Evolutionary conservation across 176 grass and related monocot genomes (phyloP).

Genomic region (Pontederia crassipes): DNA sequence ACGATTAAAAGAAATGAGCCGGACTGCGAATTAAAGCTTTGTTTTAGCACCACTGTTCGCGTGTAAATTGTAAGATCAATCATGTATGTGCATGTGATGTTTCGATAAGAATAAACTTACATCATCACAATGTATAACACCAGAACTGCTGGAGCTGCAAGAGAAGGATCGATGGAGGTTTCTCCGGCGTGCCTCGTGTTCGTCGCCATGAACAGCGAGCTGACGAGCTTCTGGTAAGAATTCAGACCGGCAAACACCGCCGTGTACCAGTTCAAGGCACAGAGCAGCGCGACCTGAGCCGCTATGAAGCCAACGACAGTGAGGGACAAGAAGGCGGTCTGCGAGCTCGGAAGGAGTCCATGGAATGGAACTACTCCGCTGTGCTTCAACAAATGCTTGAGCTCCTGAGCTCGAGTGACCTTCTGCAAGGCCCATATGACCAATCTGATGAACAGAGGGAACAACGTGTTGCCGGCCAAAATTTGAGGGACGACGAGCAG

Average conservation of each 20-base stretch:
- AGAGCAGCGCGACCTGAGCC: slow-evolving; percentile 17
- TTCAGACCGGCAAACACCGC: slow-evolving; percentile 47
- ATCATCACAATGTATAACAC: slow-evolving; percentile 52
- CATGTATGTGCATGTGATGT: neutral
- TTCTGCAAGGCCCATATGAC: slow-evolving; percentile 15
- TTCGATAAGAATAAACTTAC: slow-evolving; percentile 20
- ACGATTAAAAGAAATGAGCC: no score
- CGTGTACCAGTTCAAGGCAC: slow-evolving; percentile 50
- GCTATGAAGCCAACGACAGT: slow-evolving; percentile 25
- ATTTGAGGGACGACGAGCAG: neutral
- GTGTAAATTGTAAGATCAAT: neutral
- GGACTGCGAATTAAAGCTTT: no score
- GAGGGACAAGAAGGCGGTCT: slow-evolving; percentile 15
- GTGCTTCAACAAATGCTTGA: slow-evolving; percentile 18
- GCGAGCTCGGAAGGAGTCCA: slow-evolving; percentile 20
- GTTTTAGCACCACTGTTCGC: no score
- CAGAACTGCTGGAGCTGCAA: slow-evolving; percentile 48
- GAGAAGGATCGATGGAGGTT: slow-evolving; percentile 58
- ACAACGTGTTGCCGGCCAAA: slow-evolving; percentile 11
- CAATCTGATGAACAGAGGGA: slow-evolving; percentile 49
- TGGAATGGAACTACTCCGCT: slow-evolving; percentile 15
- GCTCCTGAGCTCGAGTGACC: slow-evolving; percentile 16
- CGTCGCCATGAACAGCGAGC: slow-evolving; percentile 52
- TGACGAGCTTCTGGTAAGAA: slow-evolving; percentile 39
- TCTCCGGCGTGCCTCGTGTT: slow-evolving; percentile 63